Conservation (phyloP, 2,329 filamentous ascomycete genomes). For the Albophoma yamanashiensis region DNA sequence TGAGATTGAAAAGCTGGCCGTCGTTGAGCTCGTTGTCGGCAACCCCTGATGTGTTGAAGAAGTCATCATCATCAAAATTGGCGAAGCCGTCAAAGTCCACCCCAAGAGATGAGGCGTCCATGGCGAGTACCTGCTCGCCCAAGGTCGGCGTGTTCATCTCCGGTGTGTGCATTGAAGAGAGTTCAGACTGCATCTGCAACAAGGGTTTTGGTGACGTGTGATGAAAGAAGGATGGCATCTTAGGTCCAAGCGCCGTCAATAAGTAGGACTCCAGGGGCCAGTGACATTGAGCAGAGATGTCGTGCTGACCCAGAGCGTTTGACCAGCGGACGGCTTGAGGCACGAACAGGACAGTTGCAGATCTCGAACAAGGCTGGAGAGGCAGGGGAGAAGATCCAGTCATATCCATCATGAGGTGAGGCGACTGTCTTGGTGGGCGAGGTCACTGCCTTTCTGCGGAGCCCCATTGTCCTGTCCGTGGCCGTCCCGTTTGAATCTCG, state of each 20-base stretch:
- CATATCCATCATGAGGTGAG: not conserved
- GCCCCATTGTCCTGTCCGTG: not conserved
- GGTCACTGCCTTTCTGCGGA: not conserved
- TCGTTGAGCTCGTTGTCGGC: not conserved
- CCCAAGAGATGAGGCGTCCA: not conserved
- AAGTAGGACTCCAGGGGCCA: not conserved
- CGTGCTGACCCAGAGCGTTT: not conserved
- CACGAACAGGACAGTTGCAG: not conserved
- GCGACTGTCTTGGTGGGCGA: not conserved
- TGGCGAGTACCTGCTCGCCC: not conserved
- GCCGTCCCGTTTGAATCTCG: not conserved
- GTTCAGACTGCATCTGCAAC: not conserved
- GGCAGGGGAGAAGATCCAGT: not conserved
- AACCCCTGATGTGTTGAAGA: not conserved
- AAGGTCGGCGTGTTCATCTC: not conserved
- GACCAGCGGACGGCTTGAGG: not conserved
- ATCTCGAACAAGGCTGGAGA: not conserved
- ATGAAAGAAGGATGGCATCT: not conserved
- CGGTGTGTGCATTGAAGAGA: not conserved
- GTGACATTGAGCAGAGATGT: not conserved
- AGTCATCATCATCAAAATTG: not conserved
- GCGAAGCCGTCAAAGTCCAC: not conserved
- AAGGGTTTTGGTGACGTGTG: not conserved
- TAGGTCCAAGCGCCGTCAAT: not conserved
- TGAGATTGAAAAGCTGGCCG: not conserved